Evolutionary conservation across 225 moss, liverwort and hornwort genomes (phyloP).

Genomic region (Bryum argenteum): DNA sequence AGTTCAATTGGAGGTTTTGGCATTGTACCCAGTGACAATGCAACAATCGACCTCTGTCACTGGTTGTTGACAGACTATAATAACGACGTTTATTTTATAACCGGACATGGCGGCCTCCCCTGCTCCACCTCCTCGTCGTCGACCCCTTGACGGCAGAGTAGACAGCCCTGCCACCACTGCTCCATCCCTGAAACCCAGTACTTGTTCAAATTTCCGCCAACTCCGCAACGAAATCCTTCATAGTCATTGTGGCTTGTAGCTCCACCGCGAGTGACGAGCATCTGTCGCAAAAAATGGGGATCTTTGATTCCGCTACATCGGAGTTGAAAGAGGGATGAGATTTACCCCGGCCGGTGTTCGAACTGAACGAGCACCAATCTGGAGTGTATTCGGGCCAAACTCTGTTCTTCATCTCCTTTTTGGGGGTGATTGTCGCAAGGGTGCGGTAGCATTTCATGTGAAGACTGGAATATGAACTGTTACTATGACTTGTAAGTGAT

Average conservation of each 20-base stretch:
- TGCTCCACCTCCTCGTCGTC: no score
- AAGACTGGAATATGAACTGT: not conserved
- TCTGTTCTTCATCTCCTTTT: constrained; percentile 33
- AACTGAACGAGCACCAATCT: constrained; percentile 29
- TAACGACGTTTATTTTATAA: no score
- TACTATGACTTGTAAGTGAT: no score
- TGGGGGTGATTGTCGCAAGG: constrained; percentile 18
- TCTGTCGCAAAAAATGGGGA: constrained; percentile 26
- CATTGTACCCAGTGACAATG: no score
- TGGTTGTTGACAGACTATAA: no score
- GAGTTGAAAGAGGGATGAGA: constrained; percentile 1
- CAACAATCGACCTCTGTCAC: no score
- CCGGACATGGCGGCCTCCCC: constrained; percentile 5
- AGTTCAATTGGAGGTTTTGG: not conserved
- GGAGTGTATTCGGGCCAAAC: constrained; percentile 20
- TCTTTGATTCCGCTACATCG: no score
- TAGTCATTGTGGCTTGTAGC: constrained; percentile 40
- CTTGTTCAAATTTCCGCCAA: no score
- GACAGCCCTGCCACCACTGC: no score
- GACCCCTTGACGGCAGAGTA: no score
- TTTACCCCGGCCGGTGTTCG: constrained; percentile 24
- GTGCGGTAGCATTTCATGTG: constrained; percentile 28
- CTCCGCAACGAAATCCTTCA: no score
- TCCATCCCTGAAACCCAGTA: no score
- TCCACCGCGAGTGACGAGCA: constrained; percentile 15